Evolutionary conservation across 768 basidiomycete species (phyloP).

Genomic region (Gymnopilus junonius): DNA sequence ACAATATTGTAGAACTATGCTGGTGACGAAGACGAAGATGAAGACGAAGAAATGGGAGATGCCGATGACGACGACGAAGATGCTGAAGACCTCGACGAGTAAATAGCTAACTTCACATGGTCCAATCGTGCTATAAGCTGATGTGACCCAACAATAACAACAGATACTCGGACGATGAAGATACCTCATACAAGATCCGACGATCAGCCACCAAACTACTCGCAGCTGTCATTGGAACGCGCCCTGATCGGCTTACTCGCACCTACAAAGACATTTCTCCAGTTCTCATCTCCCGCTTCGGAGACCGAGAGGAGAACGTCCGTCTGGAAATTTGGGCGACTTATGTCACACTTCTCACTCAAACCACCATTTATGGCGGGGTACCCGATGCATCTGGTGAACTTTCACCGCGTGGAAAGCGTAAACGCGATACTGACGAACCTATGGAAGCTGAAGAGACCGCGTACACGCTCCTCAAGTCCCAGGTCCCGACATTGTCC

Average conservation of each 20-base stretch:
- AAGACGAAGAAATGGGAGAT: slow-evolving; percentile 63
- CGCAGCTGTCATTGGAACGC: slow-evolving; percentile 82
- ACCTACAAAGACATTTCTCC: slow-evolving; percentile 89
- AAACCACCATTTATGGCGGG: slow-evolving; percentile 82
- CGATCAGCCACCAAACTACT: slow-evolving; percentile 92
- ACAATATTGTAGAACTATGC: slow-evolving; percentile 52
- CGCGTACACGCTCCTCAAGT: slow-evolving; percentile 70
- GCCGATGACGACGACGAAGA: slow-evolving; percentile 81
- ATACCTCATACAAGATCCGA: slow-evolving; percentile 97
- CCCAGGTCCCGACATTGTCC: slow-evolving; percentile 78
- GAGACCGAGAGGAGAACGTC: slow-evolving; percentile 95
- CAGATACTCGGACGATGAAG: slow-evolving; percentile 97
- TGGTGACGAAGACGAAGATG: slow-evolving; percentile 50
- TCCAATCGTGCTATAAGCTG: neutral
- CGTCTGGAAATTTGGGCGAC: slow-evolving; percentile 91
- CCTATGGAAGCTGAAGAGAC: slow-evolving; percentile 78
- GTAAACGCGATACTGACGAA: slow-evolving; percentile 75
- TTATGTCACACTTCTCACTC: slow-evolving; percentile 79
- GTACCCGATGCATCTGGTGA: slow-evolving; percentile 57
- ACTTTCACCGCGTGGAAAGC: slow-evolving; percentile 59
- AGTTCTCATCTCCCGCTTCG: slow-evolving; percentile 87
- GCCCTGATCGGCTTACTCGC: slow-evolving; percentile 80
- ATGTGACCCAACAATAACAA: neutral
- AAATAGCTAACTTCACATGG: slow-evolving; percentile 31
- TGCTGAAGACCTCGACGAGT: slow-evolving; percentile 84